Conservation (phyloP, 306 rosid species). For the Begonia peltatifolia region DNA sequence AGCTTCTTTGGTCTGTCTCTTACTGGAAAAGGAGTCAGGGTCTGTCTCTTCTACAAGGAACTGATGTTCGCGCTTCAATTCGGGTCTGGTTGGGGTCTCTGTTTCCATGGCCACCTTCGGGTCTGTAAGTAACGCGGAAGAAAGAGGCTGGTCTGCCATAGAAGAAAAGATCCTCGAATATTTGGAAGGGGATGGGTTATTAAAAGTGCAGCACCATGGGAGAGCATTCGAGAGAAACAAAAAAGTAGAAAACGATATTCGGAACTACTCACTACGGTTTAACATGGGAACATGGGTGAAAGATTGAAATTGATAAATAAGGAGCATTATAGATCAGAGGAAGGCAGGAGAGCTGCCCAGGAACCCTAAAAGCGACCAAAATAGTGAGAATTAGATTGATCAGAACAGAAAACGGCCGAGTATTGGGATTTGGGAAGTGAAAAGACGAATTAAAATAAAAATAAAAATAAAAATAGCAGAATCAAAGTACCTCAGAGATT, state of each 20-base stretch:
- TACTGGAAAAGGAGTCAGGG: constrained; percentile 26
- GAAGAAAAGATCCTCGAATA: constrained; percentile 17
- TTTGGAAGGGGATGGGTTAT: constrained; percentile 11
- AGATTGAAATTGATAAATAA: background rate
- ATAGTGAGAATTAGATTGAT: background rate
- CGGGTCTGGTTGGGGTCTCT: constrained; percentile 21
- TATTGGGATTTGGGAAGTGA: background rate
- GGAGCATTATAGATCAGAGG: background rate
- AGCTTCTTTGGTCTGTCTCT: constrained; percentile 63
- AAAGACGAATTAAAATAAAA: too few relatives aligned
- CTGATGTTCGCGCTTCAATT: constrained; percentile 57
- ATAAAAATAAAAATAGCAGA: too few relatives aligned
- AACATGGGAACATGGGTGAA: background rate
- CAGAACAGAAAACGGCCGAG: constrained; percentile 5
- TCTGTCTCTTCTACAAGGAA: constrained; percentile 33
- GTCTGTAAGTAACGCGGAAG: constrained; percentile 26
- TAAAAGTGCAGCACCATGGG: constrained; percentile 13
- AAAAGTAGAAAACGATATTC: constrained; percentile 2
- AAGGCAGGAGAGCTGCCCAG: background rate
- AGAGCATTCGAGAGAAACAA: constrained; percentile 35
- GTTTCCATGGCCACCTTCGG: constrained; percentile 23
- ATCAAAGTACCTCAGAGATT: too few relatives aligned
- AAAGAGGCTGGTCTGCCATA: constrained; percentile 70
- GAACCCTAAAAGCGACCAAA: background rate
- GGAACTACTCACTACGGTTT: background rate